Evolutionary conservation across 23 red algal species (phyloP), one percentile per base, ranked within the genome.

Genomic region (Pyropia haitanensis): DNA sequence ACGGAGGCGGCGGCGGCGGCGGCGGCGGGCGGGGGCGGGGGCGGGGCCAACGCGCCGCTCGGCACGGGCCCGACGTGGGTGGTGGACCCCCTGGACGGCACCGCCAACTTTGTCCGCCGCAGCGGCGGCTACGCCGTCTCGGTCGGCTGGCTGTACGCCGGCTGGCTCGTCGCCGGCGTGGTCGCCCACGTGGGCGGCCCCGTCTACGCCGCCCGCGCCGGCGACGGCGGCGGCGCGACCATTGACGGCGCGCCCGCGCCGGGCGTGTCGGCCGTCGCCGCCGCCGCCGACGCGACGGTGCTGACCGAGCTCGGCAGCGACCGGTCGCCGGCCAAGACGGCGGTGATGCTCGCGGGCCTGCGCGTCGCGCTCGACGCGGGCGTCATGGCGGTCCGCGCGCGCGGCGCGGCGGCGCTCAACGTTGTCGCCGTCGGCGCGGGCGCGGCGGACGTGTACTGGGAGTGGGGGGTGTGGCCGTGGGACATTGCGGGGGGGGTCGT

Each of bases 51-150:
- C 39, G 39, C 39, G 30, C 50, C 49, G 50, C 28, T 52, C 5
- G 46, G 16, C 3, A 5, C 49, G 24, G 63, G 19, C 20, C 83
- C 83, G 0, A 79, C 78, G 24, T 93, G 83, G 83, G 76, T 96
- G 48, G 71, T 89, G 20, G 91, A 96, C 52, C 91, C 91, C 1
- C 63, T 96, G 18, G 91, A 96, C 65, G 91, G 91, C 49, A 96
- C 91, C 26, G 73, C 83, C 16, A 96, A 96, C 53, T 96, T 83
- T 53, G 68, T 83, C n/a, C 78, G 72, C 34, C 66, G 78, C 33
- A 71, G 71, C 50, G 67, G 58, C 17, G 29, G 64, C 26, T 71
- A 60, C 56, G 64, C 65, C n/a, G 78, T 89, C 25, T 76, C 69
- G 24, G 73, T 89, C 14, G 84, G 56, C 25, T 69, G 83, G 22